phyloP scores from a whole-genome alignment of 495 filamentous ascomycete genomes.

The Penicillium canescens region DNA sequence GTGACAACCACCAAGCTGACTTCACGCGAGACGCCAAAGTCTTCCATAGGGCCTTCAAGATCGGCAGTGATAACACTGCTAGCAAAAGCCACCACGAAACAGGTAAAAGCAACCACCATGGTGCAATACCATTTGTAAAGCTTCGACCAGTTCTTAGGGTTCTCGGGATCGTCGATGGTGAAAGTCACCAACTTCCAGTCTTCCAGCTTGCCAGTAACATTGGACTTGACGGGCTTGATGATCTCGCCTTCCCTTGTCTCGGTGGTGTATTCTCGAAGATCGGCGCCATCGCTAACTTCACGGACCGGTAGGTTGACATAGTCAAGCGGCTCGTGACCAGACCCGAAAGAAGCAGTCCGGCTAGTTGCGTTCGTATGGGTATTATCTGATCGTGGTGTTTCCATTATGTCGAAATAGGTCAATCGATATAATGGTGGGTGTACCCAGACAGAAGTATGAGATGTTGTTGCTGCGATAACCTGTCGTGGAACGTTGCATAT shows the following conservation, averaged over 20 bases:
- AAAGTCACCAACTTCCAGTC: slow-evolving; percentile 76
- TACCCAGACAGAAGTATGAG: slow-evolving; percentile 2
- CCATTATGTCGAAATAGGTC: slow-evolving; percentile 12
- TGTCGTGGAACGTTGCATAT: neutral
- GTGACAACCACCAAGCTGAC: slow-evolving; percentile 68
- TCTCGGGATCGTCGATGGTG: slow-evolving; percentile 57
- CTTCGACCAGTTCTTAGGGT: slow-evolving; percentile 62
- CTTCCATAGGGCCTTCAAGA: slow-evolving; percentile 55
- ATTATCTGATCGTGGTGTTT: slow-evolving; percentile 12
- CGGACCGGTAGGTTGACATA: slow-evolving; percentile 60
- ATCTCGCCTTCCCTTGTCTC: slow-evolving; percentile 63
- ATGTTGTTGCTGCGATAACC: neutral
- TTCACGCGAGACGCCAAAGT: slow-evolving; percentile 65
- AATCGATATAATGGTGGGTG: neutral
- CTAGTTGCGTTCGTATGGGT: slow-evolving; percentile 17
- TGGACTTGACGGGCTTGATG: slow-evolving; percentile 51
- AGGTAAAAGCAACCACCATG: slow-evolving; percentile 53
- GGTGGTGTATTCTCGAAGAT: slow-evolving; percentile 62
- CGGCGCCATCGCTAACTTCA: slow-evolving; percentile 57
- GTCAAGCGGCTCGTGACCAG: slow-evolving; percentile 20
- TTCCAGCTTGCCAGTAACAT: slow-evolving; percentile 50
- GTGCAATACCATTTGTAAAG: slow-evolving; percentile 68
- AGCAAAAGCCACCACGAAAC: slow-evolving; percentile 70
- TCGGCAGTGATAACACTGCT: slow-evolving; percentile 67
- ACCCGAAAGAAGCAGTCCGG: slow-evolving; percentile 28